A percentile compares a stretch with the other conserved stretches of the same genome.
phyloP scores from a whole-genome alignment of 176 grass and related monocot species.

The Carex littledalei region DNA sequence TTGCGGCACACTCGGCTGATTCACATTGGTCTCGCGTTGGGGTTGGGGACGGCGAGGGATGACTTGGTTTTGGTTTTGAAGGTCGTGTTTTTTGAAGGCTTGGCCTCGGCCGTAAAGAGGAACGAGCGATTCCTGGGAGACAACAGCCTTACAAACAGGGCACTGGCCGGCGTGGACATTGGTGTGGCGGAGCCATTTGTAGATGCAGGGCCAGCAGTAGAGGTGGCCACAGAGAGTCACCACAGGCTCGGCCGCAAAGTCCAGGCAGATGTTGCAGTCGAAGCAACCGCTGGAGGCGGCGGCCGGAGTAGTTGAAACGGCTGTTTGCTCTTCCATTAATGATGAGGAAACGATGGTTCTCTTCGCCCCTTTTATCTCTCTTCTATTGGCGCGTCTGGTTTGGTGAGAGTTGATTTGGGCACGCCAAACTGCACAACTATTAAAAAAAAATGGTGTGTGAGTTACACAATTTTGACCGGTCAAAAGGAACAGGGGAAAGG shows the following conservation, averaged over 20 bases:
- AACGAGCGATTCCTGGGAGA: conserved; percentile 47
- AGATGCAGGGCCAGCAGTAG: conserved; percentile 98
- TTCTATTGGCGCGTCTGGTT: neutral
- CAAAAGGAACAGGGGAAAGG: neutral
- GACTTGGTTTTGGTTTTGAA: neutral
- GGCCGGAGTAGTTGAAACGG: neutral
- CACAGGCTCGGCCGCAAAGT: conserved; percentile 68
- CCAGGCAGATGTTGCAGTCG: conserved; percentile 95
- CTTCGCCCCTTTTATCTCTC: neutral
- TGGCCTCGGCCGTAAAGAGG: conserved; percentile 85
- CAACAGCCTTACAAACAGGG: conserved; percentile 75
- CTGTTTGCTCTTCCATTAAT: conserved; percentile 8
- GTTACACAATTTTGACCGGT: neutral
- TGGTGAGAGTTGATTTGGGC: neutral
- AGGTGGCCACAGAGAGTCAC: conserved; percentile 91
- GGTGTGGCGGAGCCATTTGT: conserved; percentile 73
- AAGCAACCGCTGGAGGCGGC: conserved; percentile 43
- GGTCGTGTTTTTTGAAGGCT: conserved; percentile 23
- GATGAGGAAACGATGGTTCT: neutral
- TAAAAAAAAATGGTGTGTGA: neutral
- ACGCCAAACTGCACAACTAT: neutral
- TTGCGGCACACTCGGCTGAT: neutral
- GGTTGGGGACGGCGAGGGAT: conserved; percentile 43
- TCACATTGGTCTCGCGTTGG: conserved; percentile 8
- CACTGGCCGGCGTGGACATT: conserved; percentile 27